phyloP scores from a whole-genome alignment of 2,329 filamentous ascomycete genomes.

The Geosmithia flava region DNA sequence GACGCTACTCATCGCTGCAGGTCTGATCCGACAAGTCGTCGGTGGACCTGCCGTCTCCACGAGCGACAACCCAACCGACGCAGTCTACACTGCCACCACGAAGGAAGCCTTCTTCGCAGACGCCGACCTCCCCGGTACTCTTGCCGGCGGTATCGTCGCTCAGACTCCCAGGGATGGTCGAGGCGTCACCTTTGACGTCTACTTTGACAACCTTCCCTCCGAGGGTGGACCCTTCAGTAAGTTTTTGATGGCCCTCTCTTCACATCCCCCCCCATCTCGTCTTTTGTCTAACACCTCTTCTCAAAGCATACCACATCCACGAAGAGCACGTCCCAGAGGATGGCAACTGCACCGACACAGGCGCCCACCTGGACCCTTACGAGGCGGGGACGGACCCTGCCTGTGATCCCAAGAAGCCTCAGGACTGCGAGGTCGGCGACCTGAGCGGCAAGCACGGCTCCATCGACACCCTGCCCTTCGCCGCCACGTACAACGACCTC shows the following conservation, averaged over 20 bases:
- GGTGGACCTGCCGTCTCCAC: slow-evolving; percentile 35
- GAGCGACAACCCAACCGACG: slow-evolving; percentile 40
- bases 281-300: no score
- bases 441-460: slow-evolving; percentile 62
- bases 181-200: slow-evolving; percentile 42
- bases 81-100: slow-evolving; percentile 42
- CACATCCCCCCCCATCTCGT: neutral
- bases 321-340: slow-evolving; percentile 45
- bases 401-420: slow-evolving; percentile 44
- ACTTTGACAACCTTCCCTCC: slow-evolving; percentile 45
- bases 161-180: slow-evolving; percentile 32
- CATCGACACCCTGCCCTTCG: slow-evolving; percentile 38
- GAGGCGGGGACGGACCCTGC: slow-evolving; percentile 46
- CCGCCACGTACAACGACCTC: slow-evolving; percentile 37
- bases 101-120: slow-evolving; percentile 35
- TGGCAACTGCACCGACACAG: slow-evolving; percentile 60
- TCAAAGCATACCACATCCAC: slow-evolving; percentile 62
- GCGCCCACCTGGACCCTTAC: slow-evolving; percentile 61
- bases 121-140: slow-evolving; percentile 34
- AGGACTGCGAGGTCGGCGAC: slow-evolving; percentile 66
- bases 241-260: slow-evolving; percentile 11
- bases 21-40: slow-evolving; percentile 10
- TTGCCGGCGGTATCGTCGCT: slow-evolving; percentile 39
- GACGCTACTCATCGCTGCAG: slow-evolving; percentile 3
- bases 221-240: slow-evolving; percentile 47